phyloP scores from a whole-genome alignment of 1,139 yeast genomes.

The Eremothecium sinecaudum region DNA sequence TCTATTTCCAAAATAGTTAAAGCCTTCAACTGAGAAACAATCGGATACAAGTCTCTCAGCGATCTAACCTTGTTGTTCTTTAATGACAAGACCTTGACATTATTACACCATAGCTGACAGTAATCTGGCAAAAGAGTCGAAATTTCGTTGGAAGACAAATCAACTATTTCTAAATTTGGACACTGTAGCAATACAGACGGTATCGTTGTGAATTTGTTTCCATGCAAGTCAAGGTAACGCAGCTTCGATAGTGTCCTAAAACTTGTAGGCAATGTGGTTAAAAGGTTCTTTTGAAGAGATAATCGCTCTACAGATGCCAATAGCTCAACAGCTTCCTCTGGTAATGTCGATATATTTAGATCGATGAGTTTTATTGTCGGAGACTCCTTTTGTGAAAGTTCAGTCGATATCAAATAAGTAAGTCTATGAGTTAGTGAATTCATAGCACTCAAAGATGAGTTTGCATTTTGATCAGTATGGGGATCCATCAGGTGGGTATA shows the following conservation, averaged over 20 bases:
- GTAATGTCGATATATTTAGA: conserved; percentile 18
- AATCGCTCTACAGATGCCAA: conserved; percentile 43
- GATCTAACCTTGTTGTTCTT: conserved; percentile 52
- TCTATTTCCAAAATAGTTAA: conserved; percentile 59
- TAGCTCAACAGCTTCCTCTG: conserved; percentile 34
- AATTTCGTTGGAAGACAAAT: conserved; percentile 52
- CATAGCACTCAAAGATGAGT: not conserved
- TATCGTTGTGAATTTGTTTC: conserved; percentile 45
- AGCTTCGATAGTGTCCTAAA: conserved; percentile 41
- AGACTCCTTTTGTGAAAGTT: conserved; percentile 14
- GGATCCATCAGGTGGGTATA: no score
- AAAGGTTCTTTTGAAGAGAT: conserved; percentile 43
- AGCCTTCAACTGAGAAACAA: conserved; percentile 43
- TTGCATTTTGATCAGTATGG: not conserved
- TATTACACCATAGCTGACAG: conserved; percentile 34
- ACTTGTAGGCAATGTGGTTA: conserved; percentile 41
- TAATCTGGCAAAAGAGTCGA: conserved; percentile 36
- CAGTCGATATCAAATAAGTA: conserved; percentile 7
- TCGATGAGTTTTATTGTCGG: conserved; percentile 25
- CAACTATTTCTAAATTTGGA: conserved; percentile 52
- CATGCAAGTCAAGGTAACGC: conserved; percentile 57
- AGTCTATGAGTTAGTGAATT: conserved; percentile 4
- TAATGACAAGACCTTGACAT: conserved; percentile 51
- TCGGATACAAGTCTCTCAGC: conserved; percentile 49
- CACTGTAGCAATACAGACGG: conserved; percentile 41